Evolutionary conservation across 1,139 yeast species (phyloP).

Genomic region (Pichia sp.): DNA sequence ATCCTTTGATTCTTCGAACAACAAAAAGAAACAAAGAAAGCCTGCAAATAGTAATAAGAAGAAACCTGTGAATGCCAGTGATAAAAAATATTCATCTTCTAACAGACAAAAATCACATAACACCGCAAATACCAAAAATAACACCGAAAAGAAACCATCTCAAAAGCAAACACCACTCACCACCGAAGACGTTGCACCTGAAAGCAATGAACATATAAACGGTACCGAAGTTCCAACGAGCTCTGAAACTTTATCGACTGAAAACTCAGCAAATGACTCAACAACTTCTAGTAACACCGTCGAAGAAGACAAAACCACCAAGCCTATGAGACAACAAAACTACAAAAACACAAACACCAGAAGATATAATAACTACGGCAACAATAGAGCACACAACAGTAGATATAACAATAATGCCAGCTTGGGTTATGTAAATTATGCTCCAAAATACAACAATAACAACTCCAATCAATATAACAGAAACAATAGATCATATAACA

Average conservation of each 20-base stretch:
- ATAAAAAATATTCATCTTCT: neutral
- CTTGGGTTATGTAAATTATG: neutral
- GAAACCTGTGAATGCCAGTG: neutral
- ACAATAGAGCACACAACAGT: neutral
- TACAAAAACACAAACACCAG: neutral
- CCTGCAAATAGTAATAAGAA: neutral
- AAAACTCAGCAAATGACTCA: too few relatives aligned
- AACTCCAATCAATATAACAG: neutral
- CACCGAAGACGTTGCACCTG: neutral
- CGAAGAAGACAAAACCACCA: neutral
- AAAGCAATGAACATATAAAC: neutral
- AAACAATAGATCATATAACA: neutral
- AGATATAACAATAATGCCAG: neutral
- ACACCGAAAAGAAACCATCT: neutral
- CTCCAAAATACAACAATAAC: neutral
- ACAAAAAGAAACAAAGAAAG: constrained; percentile 1
- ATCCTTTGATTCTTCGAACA: constrained; percentile 1
- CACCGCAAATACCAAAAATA: neutral
- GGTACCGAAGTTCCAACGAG: neutral
- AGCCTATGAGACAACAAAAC: constrained; percentile 1
- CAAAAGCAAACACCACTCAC: constrained; percentile 28
- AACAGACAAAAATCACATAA: neutral
- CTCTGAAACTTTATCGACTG: too few relatives aligned
- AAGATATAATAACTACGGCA: neutral
- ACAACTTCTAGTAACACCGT: too few relatives aligned